A percentile compares a stretch with the other conserved stretches of the same genome.
These are phyloP conservation scores for Alternaria hordeiaustralica DNA, from an alignment of 2,329 filamentous ascomycete genomes.

Conservation along the genomic window DNA sequence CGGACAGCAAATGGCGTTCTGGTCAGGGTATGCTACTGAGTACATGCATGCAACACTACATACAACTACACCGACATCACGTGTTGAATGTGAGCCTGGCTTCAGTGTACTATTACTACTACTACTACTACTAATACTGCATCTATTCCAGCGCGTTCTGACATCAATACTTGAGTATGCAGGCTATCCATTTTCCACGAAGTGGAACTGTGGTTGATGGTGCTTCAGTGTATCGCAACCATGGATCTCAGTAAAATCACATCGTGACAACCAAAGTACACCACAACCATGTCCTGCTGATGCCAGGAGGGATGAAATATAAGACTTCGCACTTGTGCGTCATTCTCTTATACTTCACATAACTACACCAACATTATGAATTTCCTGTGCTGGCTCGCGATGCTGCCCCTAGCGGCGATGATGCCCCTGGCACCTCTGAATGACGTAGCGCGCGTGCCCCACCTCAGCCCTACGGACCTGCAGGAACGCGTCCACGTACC, in stretches of 20 bases:
- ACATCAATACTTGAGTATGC: not conserved
- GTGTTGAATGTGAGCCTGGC: not conserved
- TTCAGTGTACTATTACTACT: not conserved
- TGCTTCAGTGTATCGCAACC: not conserved
- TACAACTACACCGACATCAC: not conserved
- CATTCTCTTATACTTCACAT: not conserved
- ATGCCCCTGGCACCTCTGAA: not conserved
- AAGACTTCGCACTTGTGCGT: not conserved
- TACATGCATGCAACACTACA: constrained; percentile 7
- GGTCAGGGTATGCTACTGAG: constrained; percentile 20
- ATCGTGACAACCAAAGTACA: not conserved
- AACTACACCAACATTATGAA: not conserved
- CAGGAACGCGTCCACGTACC: constrained; percentile 19
- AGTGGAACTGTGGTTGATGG: not conserved
- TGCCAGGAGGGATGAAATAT: not conserved
- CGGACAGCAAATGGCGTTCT: constrained; percentile 31
- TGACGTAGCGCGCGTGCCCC: constrained; percentile 34
- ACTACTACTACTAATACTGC: too few species aligned
- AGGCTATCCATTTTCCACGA: not conserved
- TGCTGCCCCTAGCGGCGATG: constrained; percentile 16
- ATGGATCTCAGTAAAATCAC: not conserved
- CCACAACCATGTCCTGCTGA: not conserved
- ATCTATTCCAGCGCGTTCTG: not conserved
- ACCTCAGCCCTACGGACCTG: constrained; percentile 37
- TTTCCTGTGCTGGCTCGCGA: not conserved